Base-by-base conservation (phyloP, 2,329 filamentous ascomycete genomes). In the Aspergillus brunneoviolaceus region DNA sequence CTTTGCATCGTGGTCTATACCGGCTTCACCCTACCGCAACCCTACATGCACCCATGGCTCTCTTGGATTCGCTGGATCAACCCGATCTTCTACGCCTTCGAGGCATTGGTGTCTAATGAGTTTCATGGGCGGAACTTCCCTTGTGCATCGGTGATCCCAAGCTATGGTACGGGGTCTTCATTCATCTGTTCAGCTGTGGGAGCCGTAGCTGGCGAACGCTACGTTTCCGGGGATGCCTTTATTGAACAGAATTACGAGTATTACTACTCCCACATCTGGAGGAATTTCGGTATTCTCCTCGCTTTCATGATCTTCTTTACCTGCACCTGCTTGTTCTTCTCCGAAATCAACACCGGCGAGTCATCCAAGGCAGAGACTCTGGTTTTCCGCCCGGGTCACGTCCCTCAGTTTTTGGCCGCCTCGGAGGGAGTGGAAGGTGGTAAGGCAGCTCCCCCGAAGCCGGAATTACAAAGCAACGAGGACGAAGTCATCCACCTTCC, bases 311-410 rank as follows among this genome's bases (percentile, higher is more conserved):
- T 86, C 21, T 82, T 86, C 65, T 87, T 89, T 74, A 78, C 86
- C 23, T 21, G 74, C n/a, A 79, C 80, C 3, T 90, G 91, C 75
- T 82, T 92, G 23, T n/a, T 66, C 3, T 69, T 69, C 14, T 70
- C 67, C 3, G 73, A 76, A 48, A 51, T 72, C 64, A 65, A 86
- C 23, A 81, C 84, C 1, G 84, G 86, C 14, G 88, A 91, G 69
- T 87, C 86, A 68, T 89, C 87, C 47, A 91, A 89, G 76, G 89
- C 89, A 39, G 89, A 92, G 67, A 86, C 91, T n/a, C 78, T 92
- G 2, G 82, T 92, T 23, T 92, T 91, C 78, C 87, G 87, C 56
- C 84, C 87, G 51, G 87, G 72, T 83, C 65, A 71, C 66, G 67
- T 57, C 63, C 67, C 14, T 23, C 62, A 12, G 51, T 66, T 29